phyloP scores from a whole-genome alignment of 1,284 basidiomycete species.

The Chondrostereum purpureum region DNA sequence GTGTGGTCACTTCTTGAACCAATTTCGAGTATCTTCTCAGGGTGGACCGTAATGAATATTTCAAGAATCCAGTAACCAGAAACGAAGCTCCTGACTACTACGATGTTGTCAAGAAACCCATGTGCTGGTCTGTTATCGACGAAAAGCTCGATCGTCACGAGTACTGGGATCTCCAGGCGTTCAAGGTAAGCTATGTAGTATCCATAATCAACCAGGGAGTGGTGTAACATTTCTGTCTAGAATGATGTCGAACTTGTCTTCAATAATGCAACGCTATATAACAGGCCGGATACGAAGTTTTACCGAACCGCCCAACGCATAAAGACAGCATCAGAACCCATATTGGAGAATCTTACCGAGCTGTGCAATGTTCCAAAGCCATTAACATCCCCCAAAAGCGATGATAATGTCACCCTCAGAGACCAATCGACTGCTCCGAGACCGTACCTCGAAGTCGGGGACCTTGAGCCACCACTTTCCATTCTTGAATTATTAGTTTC shows the following conservation, averaged over 20 bases:
- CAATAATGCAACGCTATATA: constrained; percentile 85
- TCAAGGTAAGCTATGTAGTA: constrained; percentile 53
- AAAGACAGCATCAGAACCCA: constrained; percentile 47
- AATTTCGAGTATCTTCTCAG: no score
- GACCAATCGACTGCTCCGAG: neutral
- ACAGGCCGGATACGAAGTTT: constrained; percentile 68
- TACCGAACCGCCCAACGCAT: constrained; percentile 73
- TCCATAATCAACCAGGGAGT: neutral
- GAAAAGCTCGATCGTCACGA: constrained; percentile 70
- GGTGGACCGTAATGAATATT: constrained; percentile 68
- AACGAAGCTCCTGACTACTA: constrained; percentile 89
- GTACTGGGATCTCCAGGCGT: constrained; percentile 72
- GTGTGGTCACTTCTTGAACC: no score
- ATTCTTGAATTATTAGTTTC: constrained; percentile 51
- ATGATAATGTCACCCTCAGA: neutral
- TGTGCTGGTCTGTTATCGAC: constrained; percentile 85
- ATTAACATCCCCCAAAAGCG: neutral
- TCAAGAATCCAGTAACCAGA: constrained; percentile 77
- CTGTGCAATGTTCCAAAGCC: constrained; percentile 18
- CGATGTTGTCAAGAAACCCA: constrained; percentile 80
- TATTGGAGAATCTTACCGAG: constrained; percentile 55
- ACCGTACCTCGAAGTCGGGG: constrained; percentile 37
- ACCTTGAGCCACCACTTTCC: constrained; percentile 64
- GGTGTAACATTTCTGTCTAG: constrained; percentile 32
- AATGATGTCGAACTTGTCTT: constrained; percentile 79